A percentile compares a stretch with the other conserved stretches of the same genome.
phyloP scores from a whole-genome alignment of 2,329 filamentous ascomycete species.

The Xylariaceae sp. region DNA sequence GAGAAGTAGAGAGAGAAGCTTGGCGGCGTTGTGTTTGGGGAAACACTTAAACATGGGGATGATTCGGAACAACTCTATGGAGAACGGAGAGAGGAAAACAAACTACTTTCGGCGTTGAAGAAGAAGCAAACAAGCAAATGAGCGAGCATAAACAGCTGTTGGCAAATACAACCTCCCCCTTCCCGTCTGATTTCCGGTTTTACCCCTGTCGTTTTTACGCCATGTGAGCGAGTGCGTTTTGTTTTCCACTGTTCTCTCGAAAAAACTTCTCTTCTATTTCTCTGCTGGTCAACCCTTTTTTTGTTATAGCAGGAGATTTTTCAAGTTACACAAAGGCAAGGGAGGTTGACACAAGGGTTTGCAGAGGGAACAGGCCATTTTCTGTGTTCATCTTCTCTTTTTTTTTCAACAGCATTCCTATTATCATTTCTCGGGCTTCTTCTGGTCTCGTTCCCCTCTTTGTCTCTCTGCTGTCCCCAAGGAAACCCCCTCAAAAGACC shows the following conservation, averaged over 20 bases:
- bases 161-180: no score
- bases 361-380: background rate
- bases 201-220: conserved; percentile 23
- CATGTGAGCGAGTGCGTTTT: conserved; percentile 12
- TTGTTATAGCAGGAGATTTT: conserved; percentile 1
- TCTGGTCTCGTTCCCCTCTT: conserved; percentile 4
- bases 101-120: conserved; percentile 19
- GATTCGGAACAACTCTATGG: conserved; percentile 24
- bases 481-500: conserved; percentile 9
- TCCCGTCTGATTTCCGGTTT: conserved; percentile 23
- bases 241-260: background rate
- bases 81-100: conserved; percentile 19
- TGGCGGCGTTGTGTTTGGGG: background rate
- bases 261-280: conserved; percentile 14
- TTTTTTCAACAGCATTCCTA: conserved; percentile 3
- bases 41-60: conserved; percentile 11
- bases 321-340: conserved; percentile 19
- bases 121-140: conserved; percentile 24
- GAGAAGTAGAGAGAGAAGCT: conserved; percentile 11
- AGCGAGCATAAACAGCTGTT: background rate
- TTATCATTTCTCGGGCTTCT: background rate
- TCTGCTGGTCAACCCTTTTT: conserved; percentile 13
- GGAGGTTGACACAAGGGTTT: background rate
- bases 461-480: conserved; percentile 3
- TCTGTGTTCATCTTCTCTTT: background rate